A percentile compares a stretch with the other conserved stretches of the same genome.
These are phyloP conservation scores for Kodamaea alishanica DNA, from an alignment of 1,139 yeast species.

Conservation along the genomic window DNA sequence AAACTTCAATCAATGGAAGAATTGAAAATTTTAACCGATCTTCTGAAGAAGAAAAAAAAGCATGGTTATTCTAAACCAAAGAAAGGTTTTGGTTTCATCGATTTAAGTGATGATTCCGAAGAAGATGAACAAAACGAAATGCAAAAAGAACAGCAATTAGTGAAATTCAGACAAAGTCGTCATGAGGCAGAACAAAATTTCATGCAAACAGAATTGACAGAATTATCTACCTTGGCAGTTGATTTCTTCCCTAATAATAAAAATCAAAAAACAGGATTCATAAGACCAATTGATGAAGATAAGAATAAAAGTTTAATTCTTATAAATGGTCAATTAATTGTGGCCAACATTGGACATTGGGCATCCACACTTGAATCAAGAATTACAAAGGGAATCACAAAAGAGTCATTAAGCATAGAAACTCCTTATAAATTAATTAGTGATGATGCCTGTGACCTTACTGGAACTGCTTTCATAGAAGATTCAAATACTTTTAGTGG, in stretches of 20 bases:
- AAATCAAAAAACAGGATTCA: neutral
- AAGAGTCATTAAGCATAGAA: too few relatives aligned
- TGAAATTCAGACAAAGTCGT: neutral
- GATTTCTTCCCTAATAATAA: conserved; percentile 11
- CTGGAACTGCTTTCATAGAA: conserved; percentile 17
- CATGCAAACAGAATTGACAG: conserved; percentile 14
- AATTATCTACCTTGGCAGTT: conserved; percentile 14
- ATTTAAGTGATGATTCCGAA: conserved; percentile 20
- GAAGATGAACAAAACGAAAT: conserved; percentile 1
- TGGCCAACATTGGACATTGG: neutral
- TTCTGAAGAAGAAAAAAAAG: conserved; percentile 2
- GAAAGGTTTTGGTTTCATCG: conserved; percentile 40
- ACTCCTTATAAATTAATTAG: too few relatives aligned
- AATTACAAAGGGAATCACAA: too few relatives aligned
- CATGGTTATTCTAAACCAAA: conserved; percentile 26
- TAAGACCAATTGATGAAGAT: neutral
- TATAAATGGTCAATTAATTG: neutral
- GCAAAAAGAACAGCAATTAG: neutral
- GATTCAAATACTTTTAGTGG: conserved; percentile 28
- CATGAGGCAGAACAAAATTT: conserved; percentile 9
- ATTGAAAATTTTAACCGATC: neutral
- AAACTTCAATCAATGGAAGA: neutral
- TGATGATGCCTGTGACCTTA: neutral
- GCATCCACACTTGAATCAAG: too few relatives aligned
- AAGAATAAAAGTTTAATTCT: too few relatives aligned